phyloP scores from a whole-genome alignment of 805 yeast species.

The Zygotorulaspora chibaensis region DNA sequence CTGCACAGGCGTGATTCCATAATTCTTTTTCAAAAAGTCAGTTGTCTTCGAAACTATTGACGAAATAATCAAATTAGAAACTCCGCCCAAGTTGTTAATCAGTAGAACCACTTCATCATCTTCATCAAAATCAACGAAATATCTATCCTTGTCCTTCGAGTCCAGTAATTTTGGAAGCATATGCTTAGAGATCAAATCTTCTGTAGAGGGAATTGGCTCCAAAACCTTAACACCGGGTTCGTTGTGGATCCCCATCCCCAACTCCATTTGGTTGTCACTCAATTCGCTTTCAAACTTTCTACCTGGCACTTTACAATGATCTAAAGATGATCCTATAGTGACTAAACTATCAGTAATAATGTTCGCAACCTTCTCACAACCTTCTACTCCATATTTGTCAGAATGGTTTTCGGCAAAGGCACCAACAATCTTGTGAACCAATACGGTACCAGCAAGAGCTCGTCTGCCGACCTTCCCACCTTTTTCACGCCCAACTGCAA shows the following conservation, averaged over 20 bases:
- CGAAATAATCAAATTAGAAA: slow-evolving; percentile 72
- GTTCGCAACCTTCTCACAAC: slow-evolving; percentile 56
- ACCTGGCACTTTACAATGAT: slow-evolving; percentile 88
- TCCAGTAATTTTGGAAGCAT: slow-evolving; percentile 62
- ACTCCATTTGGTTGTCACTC: slow-evolving; percentile 64
- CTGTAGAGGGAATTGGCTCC: slow-evolving; percentile 62
- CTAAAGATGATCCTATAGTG: slow-evolving; percentile 85
- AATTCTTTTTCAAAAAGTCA: slow-evolving; percentile 47
- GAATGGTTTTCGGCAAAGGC: slow-evolving; percentile 51
- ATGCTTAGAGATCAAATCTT: slow-evolving; percentile 49
- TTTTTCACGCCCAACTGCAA: slow-evolving; percentile 85
- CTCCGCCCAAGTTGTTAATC: slow-evolving; percentile 86
- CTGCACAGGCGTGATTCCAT: slow-evolving; percentile 60
- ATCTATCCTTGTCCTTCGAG: slow-evolving; percentile 66
- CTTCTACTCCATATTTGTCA: slow-evolving; percentile 44
- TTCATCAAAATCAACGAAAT: slow-evolving; percentile 64
- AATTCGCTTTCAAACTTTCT: slow-evolving; percentile 54
- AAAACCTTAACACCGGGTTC: slow-evolving; percentile 74
- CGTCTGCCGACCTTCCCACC: slow-evolving; percentile 92
- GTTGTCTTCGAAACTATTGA: slow-evolving; percentile 64
- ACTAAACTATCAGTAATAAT: slow-evolving; percentile 62
- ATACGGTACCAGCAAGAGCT: slow-evolving; percentile 86
- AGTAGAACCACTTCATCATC: slow-evolving; percentile 67
- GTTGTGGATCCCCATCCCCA: slow-evolving; percentile 95
- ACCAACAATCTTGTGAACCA: slow-evolving; percentile 83